These are phyloP conservation scores for Scheffersomyces quercinus DNA, from an alignment of 1,139 yeast genomes.

Conservation along the genomic window DNA sequence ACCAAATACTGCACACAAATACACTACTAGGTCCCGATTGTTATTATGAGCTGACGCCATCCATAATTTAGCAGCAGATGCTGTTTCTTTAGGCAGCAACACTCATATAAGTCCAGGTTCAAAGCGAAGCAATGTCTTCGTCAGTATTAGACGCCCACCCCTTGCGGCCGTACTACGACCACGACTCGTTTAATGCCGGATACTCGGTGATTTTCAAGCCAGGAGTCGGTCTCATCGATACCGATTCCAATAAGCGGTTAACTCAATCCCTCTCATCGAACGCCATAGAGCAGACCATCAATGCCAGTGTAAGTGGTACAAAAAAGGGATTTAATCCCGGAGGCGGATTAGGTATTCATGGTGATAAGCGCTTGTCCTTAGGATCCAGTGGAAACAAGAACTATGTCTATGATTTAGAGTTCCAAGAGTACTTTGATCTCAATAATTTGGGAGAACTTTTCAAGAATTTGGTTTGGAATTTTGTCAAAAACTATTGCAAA, in stretches of 20 bases:
- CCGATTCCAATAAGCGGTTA: slow-evolving; percentile 37
- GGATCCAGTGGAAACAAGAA: slow-evolving; percentile 33
- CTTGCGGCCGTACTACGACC: slow-evolving; percentile 73
- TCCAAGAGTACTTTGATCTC: slow-evolving; percentile 64
- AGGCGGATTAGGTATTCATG: slow-evolving; percentile 24
- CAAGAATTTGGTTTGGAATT: slow-evolving; percentile 56
- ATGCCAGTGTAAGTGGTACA: slow-evolving; percentile 3
- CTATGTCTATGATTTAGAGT: slow-evolving; percentile 63
- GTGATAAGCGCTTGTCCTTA: slow-evolving; percentile 5
- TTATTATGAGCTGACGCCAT: too few species aligned
- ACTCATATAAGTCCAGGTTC: neutral
- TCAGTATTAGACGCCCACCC: slow-evolving; percentile 2
- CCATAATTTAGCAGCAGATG: too few species aligned
- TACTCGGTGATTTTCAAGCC: slow-evolving; percentile 62
- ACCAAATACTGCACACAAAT: too few species aligned
- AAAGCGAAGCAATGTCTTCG: slow-evolving; percentile 2
- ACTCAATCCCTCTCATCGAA: slow-evolving; percentile 15
- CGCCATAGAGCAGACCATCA: slow-evolving; percentile 4
- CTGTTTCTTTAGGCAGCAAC: too few species aligned
- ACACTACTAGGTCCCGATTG: too few species aligned
- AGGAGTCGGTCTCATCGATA: slow-evolving; percentile 57
- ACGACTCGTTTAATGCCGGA: slow-evolving; percentile 68
- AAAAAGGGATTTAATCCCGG: slow-evolving; percentile 18
- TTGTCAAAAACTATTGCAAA: slow-evolving; percentile 66
- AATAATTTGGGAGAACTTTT: slow-evolving; percentile 56